These are phyloP conservation scores for Globisporangium viniferum DNA, from an alignment of 352 stramenopile species.

Conservation along the genomic window DNA sequence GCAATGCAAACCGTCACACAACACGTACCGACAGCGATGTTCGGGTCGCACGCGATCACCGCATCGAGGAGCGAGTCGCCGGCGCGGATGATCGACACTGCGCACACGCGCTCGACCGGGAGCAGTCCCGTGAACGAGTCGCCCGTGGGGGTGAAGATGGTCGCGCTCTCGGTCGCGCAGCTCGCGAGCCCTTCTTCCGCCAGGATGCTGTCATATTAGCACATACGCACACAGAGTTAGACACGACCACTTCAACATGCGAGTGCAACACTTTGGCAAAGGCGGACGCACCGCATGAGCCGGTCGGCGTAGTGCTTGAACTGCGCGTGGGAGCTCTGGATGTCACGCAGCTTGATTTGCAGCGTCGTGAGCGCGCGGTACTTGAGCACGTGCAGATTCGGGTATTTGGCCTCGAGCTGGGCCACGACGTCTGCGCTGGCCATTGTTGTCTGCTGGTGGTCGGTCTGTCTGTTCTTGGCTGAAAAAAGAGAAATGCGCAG, in stretches of 20 bases:
- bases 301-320: conserved; percentile 83
- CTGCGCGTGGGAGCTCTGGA: conserved; percentile 57
- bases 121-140: conserved; percentile 55
- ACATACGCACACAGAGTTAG: conserved; percentile 4
- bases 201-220: conserved; percentile 40
- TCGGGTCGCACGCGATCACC: conserved; percentile 86
- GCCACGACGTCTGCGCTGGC: conserved; percentile 37
- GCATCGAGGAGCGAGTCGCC: conserved; percentile 90
- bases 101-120: conserved; percentile 73
- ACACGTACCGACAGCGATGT: conserved; percentile 64
- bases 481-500: conserved; percentile 11
- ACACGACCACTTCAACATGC: conserved; percentile 7
- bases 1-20: background rate
- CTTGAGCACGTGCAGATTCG: conserved; percentile 60
- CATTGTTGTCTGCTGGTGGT: conserved; percentile 25
- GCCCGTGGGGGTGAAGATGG: conserved; percentile 66
- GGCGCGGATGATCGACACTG: conserved; percentile 93
- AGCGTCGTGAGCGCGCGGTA: conserved; percentile 62
- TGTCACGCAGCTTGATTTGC: conserved; percentile 72
- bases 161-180: conserved; percentile 51
- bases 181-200: conserved; percentile 68
- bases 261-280: background rate
- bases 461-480: background rate
- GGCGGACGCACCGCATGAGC: conserved; percentile 54
- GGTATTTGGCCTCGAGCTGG: conserved; percentile 58